Percentiles rank a stretch among this genome's conserved stretches.
These are phyloP conservation scores for Colletotrichum liaoningense DNA, from an alignment of 2,329 filamentous ascomycete genomes.

Conservation along the genomic window DNA sequence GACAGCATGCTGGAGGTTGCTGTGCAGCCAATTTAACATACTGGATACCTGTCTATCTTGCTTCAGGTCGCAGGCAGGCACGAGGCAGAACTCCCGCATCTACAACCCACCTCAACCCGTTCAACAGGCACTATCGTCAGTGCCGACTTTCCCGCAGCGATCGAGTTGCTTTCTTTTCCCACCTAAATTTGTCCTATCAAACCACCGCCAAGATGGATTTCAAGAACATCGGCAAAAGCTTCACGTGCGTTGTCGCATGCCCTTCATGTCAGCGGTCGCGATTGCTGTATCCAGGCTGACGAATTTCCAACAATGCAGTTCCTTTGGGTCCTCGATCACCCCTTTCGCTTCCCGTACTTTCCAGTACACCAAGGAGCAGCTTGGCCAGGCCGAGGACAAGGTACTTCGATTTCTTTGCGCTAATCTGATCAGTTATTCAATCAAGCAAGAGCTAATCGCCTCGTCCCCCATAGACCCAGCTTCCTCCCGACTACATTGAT, in stretches of 20 bases:
- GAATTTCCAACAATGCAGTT: constrained; percentile 51
- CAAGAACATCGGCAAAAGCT: constrained; percentile 67
- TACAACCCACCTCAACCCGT: constrained; percentile 13
- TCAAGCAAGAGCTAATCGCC: constrained; percentile 29
- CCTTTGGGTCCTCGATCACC: constrained; percentile 83
- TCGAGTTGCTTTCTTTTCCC: background rate
- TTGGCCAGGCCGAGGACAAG: constrained; percentile 95
- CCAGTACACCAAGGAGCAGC: constrained; percentile 98
- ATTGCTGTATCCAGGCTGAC: constrained; percentile 17
- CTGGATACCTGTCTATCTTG: constrained; percentile 32
- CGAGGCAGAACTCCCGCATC: constrained; percentile 25
- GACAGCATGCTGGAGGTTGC: constrained; percentile 25
- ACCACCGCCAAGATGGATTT: constrained; percentile 64
- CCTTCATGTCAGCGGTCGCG: constrained; percentile 16
- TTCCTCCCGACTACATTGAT: constrained; percentile 97
- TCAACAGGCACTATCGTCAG: background rate
- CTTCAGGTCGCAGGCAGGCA: constrained; percentile 17
- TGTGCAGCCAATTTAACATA: constrained; percentile 30
- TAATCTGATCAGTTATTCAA: background rate
- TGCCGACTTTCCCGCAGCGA: background rate
- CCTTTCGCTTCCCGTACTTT: constrained; percentile 94
- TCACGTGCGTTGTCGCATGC: constrained; percentile 56
- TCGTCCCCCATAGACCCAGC: constrained; percentile 79
- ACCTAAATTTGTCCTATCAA: background rate
- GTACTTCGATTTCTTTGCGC: constrained; percentile 53